Base-by-base conservation (phyloP, 805 yeast species). In the Grigorovia humatica region DNA sequence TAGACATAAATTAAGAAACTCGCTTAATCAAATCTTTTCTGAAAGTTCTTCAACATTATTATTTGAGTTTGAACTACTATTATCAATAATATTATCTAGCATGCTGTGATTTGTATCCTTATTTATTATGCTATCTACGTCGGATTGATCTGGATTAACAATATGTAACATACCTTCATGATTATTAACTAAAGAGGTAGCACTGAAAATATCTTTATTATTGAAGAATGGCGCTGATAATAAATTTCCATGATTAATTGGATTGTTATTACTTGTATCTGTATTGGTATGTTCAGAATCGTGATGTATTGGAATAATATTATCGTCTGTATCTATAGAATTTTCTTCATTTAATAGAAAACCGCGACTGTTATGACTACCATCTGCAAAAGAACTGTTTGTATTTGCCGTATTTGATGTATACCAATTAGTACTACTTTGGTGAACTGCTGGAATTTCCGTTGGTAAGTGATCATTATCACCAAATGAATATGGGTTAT, bases 111-210 rank as follows among this genome's bases (percentile, higher is more conserved):
- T 51, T 4, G 42, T 3, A 7, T 38, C 42, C 12, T 13, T 15
- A 38, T 38, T n/a, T 15, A 38, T 9, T 8, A 38, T 38, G 15
- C 42, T 38, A 38, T 51, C 52, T 35, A 30, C 42, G 9, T 52
- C 46, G 20, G 54, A 52, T n/a, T 59, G 62, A 52, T 70, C 74
- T 1, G 74, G 74, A 61, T 79, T 79, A 8, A 76, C 80, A 46
- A 79, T 80, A 58, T 79, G 76, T 53, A 79, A 64, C 29, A 55
- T 64, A 30, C 77, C 67, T 6, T 77, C 77, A 19, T 54, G 56
- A 13, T 57, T 55, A 58, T 78, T 81, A 1, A 80, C 82, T 51
- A 79, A 62, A 11, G 81, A 77, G 17, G 81, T 80, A 54, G 78
- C 73, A 59, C 81, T 76, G 53, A 78, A 69, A 54, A 80, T 70